A percentile compares a stretch with the other conserved stretches of the same genome.
Conservation (phyloP, 768 basidiomycete species). For the Phanerodontia chrysosporium region DNA sequence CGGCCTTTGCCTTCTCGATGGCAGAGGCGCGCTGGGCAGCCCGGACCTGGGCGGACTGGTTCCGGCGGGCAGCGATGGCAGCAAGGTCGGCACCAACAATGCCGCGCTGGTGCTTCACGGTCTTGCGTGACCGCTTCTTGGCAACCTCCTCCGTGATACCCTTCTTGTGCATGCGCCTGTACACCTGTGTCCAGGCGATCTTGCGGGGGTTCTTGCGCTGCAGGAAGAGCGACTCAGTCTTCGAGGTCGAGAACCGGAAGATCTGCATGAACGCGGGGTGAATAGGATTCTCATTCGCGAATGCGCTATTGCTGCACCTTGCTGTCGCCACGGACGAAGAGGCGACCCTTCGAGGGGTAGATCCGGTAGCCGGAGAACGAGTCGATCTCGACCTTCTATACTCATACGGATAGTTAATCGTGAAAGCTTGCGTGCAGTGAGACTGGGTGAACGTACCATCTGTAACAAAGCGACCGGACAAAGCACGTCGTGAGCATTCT, state of each 20-base stretch:
- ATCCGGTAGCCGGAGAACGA: constrained; percentile 96
- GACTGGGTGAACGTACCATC: constrained; percentile 19
- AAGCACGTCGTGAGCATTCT: neutral
- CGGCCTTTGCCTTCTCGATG: constrained; percentile 90
- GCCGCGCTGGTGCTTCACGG: constrained; percentile 97
- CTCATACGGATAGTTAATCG: constrained; percentile 12
- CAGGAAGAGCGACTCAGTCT: constrained; percentile 94
- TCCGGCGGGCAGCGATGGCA: constrained; percentile 86
- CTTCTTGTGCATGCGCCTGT: constrained; percentile 99
- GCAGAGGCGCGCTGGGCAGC: constrained; percentile 77
- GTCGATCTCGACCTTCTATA: constrained; percentile 96
- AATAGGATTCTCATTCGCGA: neutral
- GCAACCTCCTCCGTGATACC: constrained; percentile 98
- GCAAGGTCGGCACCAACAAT: constrained; percentile 96
- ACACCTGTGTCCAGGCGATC: constrained; percentile 94
- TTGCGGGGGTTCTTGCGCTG: constrained; percentile 99
- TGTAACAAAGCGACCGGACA: constrained; percentile 6
- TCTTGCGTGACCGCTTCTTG: constrained; percentile 96
- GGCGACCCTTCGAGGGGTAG: constrained; percentile 96
- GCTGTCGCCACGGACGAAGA: constrained; percentile 93
- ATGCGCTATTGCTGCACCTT: constrained; percentile 55
- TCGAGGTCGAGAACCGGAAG: constrained; percentile 92
- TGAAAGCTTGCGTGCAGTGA: neutral
- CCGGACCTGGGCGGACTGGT: constrained; percentile 85
- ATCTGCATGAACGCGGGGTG: constrained; percentile 43